A percentile compares a stretch with the other conserved stretches of the same genome.
Conservation (phyloP, 768 basidiomycete species). For the Boletus tomentosulus region DNA sequence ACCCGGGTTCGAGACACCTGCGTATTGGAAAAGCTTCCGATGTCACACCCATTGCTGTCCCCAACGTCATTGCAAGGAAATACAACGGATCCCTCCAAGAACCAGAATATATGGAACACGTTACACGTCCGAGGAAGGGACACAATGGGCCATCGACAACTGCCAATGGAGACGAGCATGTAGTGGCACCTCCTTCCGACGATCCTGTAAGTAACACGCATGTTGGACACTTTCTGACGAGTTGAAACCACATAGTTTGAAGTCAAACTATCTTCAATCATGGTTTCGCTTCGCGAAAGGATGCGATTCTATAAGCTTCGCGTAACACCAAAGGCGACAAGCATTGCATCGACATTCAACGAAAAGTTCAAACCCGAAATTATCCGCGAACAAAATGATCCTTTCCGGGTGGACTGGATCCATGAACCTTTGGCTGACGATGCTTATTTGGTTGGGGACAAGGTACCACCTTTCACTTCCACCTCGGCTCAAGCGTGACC, state of each 20-base stretch:
- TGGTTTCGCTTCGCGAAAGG: constrained; percentile 68
- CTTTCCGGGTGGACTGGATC: constrained; percentile 83
- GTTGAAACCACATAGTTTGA: constrained; percentile 51
- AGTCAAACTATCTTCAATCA: constrained; percentile 68
- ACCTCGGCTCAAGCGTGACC: constrained; percentile 1
- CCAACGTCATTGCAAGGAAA: constrained; percentile 71
- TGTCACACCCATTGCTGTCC: constrained; percentile 63
- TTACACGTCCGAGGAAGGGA: constrained; percentile 51
- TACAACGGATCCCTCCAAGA: constrained; percentile 42
- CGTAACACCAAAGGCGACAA: constrained; percentile 65
- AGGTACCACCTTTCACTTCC: constrained; percentile 38
- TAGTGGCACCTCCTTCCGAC: constrained; percentile 43
- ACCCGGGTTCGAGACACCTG: constrained; percentile 70
- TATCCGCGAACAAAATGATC: constrained; percentile 83
- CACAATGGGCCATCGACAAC: constrained; percentile 19
- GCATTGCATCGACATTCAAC: constrained; percentile 75
- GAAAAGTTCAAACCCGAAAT: constrained; percentile 78
- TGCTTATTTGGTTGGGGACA: constrained; percentile 60
- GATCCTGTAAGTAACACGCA: constrained; percentile 50
- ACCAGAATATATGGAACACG: constrained; percentile 43
- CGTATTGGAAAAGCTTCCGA: constrained; percentile 77
- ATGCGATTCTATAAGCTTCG: constrained; percentile 85
- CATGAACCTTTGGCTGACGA: constrained; percentile 45
- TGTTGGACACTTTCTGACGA: background rate
- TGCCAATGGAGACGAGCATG: constrained; percentile 48